Conservation (phyloP, 1,284 basidiomycete species). For the Puccinia triticina region DNA sequence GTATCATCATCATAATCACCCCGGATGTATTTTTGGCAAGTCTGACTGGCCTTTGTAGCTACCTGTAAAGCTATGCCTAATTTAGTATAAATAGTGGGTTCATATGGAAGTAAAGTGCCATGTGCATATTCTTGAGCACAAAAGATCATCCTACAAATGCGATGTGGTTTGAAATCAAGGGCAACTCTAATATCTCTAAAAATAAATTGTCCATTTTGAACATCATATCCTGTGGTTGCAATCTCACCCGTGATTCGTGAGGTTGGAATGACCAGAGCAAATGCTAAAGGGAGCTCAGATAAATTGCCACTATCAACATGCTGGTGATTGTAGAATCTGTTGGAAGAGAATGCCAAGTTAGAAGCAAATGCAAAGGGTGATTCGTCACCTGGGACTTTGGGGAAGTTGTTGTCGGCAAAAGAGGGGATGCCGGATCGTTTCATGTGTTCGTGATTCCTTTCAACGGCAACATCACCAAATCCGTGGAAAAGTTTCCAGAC, state of each 20-base stretch:
- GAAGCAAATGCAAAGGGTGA: neutral
- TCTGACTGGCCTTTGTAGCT: neutral
- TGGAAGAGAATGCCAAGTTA: neutral
- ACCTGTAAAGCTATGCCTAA: constrained; percentile 6
- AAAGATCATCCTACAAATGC: constrained; percentile 8
- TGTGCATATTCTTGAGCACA: neutral
- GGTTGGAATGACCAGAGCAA: constrained; percentile 4
- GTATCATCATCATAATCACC: neutral
- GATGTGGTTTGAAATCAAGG: constrained; percentile 12
- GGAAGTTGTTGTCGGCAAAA: constrained; percentile 1
- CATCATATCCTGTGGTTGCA: constrained; percentile 2
- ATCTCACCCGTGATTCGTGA: neutral
- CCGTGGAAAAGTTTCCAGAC: constrained; percentile 13
- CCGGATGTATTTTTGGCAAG: neutral
- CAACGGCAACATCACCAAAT: too few relatives aligned
- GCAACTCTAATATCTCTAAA: constrained; percentile 4
- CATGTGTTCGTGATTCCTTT: neutral
- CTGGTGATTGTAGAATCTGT: constrained; percentile 13
- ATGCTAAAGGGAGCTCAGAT: neutral
- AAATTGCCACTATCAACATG: neutral
- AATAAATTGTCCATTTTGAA: constrained; percentile 10
- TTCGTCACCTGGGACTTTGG: neutral
- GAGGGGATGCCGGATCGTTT: neutral
- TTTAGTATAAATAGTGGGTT: neutral
- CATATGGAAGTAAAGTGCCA: neutral